Evolutionary conservation across 192 early-diverging fungal genomes (phyloP).

Genomic region (Rhizophagus sp.): DNA sequence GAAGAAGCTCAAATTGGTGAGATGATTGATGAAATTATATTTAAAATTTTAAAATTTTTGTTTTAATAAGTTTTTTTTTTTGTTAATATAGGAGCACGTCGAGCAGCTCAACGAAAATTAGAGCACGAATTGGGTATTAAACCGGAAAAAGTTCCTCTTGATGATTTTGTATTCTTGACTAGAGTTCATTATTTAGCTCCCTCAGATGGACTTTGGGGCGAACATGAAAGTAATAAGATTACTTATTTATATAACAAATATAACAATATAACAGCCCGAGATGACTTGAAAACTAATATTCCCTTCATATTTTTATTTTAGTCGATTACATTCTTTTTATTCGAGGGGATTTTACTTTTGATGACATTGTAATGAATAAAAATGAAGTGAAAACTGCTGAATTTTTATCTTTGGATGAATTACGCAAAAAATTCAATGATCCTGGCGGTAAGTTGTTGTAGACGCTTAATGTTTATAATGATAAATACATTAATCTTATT

Average conservation of each 20-base stretch:
- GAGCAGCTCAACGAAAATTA: slow-evolving; percentile 92
- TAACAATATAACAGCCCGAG: too few species aligned
- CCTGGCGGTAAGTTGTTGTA: slow-evolving; percentile 45
- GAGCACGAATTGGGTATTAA: slow-evolving; percentile 94
- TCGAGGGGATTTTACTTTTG: slow-evolving; percentile 59
- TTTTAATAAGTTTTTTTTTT: not conserved
- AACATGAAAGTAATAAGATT: slow-evolving; percentile 75
- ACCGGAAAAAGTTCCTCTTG: slow-evolving; percentile 74
- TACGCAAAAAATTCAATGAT: slow-evolving; percentile 69
- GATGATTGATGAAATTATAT: not conserved
- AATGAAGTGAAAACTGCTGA: slow-evolving; percentile 88
- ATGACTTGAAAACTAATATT: slow-evolving; percentile 5
- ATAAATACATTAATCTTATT: not conserved
- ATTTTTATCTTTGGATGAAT: slow-evolving; percentile 84
- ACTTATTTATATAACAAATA: not conserved
- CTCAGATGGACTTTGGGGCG: slow-evolving; percentile 97
- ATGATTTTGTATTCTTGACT: slow-evolving; percentile 87
- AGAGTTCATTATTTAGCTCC: slow-evolving; percentile 95
- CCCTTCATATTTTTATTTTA: not conserved
- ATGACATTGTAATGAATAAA: slow-evolving; percentile 73
- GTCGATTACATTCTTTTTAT: slow-evolving; percentile 95
- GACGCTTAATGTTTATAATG: not conserved
- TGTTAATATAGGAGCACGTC: slow-evolving; percentile 36
- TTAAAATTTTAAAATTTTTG: not conserved
- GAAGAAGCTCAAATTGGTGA: slow-evolving; percentile 73